A percentile compares a stretch with the other conserved stretches of the same genome.
Conservation (phyloP, 2,329 filamentous ascomycete species). For the Nothophaeocryptopus gaeumannii region DNA sequence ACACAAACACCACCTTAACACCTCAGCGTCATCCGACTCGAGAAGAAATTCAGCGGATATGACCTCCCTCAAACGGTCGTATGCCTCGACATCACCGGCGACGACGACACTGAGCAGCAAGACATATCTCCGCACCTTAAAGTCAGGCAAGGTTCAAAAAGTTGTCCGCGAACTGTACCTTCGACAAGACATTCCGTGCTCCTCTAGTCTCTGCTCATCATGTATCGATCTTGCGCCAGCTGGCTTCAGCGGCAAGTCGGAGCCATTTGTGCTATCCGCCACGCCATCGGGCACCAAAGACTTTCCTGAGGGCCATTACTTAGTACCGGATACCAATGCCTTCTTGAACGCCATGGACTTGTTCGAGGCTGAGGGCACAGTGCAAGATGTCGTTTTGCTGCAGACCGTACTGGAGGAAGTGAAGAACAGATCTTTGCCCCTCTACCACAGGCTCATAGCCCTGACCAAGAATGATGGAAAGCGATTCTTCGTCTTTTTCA, state of each 20-base stretch:
- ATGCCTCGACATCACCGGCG: constrained; percentile 53
- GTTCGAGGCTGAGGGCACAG: constrained; percentile 86
- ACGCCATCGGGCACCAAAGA: constrained; percentile 78
- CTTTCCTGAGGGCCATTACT: constrained; percentile 85
- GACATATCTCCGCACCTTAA: constrained; percentile 90
- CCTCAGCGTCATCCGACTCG: not conserved
- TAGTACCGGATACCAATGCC: constrained; percentile 94
- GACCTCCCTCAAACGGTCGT: constrained; percentile 62
- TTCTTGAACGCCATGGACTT: constrained; percentile 94
- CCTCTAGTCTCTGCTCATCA: constrained; percentile 76
- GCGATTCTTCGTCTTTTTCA: constrained; percentile 98
- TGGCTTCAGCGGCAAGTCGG: constrained; percentile 74
- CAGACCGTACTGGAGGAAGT: constrained; percentile 97
- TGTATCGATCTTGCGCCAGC: constrained; percentile 71
- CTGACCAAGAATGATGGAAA: constrained; percentile 95
- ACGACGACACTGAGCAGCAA: constrained; percentile 80
- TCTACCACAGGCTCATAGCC: constrained; percentile 89
- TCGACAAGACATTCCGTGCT: constrained; percentile 94
- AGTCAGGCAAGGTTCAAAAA: constrained; percentile 96
- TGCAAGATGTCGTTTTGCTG: constrained; percentile 94
- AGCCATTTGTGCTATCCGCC: constrained; percentile 83
- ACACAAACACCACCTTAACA: not conserved
- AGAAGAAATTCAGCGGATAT: constrained; percentile 36
- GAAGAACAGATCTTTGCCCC: constrained; percentile 84
- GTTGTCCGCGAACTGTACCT: constrained; percentile 96